These are phyloP conservation scores for Vanilla planifolia DNA, from an alignment of 106 monocot genomes.

Conservation along the genomic window DNA sequence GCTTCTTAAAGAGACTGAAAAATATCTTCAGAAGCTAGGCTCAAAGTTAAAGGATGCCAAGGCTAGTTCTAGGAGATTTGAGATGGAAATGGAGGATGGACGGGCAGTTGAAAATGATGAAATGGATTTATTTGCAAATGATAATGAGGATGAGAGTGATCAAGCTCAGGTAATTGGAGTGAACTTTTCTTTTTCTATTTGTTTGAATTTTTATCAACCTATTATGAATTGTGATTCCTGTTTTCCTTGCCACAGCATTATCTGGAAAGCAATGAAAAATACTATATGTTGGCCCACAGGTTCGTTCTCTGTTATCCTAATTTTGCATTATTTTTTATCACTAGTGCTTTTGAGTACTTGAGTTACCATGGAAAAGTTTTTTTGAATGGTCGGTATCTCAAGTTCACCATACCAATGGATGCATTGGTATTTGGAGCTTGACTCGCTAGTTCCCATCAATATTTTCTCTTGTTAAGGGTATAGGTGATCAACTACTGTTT, in stretches of 20 bases:
- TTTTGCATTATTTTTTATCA: no score
- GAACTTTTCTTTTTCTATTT: background rate
- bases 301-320: no score
- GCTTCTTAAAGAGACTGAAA: conserved; percentile 97
- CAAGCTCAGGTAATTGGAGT: conserved; percentile 61
- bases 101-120: conserved; percentile 39
- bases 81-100: conserved; percentile 59
- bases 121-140: conserved; percentile 48
- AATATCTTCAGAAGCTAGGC: conserved; percentile 92
- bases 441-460: no score
- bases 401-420: no score
- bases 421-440: no score
- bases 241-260: conserved; percentile 71
- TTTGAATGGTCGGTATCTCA: no score
- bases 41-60: conserved; percentile 85
- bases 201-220: background rate
- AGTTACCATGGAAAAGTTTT: no score
- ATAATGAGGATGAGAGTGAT: conserved; percentile 85
- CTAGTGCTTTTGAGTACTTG: no score
- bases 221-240: conserved; percentile 6
- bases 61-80: conserved; percentile 46
- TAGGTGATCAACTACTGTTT: no score
- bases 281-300: conserved; percentile 96
- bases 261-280: conserved; percentile 97
- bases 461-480: no score